Conservation (phyloP, 2,329 filamentous ascomycete genomes). For the Fusarium penzigii region DNA sequence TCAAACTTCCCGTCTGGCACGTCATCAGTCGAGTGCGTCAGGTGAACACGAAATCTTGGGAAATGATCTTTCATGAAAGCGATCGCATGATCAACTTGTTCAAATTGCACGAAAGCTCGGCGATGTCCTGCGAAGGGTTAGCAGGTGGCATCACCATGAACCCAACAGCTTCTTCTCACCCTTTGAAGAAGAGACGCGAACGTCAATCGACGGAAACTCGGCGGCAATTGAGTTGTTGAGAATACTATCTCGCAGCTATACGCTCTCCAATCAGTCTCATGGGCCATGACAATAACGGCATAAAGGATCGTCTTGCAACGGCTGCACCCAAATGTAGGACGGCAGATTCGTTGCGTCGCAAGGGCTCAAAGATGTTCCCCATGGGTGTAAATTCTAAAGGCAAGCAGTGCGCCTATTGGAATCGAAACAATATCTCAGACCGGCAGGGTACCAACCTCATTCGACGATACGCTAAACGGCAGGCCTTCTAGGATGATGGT, state of each 20-base stretch:
- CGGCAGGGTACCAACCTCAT: conserved; percentile 48
- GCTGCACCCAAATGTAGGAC: conserved; percentile 1
- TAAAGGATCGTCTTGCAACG: conserved; percentile 10
- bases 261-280: conserved; percentile 27
- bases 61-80: conserved; percentile 45
- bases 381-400: conserved; percentile 8
- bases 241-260: conserved; percentile 40
- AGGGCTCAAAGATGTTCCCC: neutral
- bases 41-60: conserved; percentile 40
- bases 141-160: conserved; percentile 10
- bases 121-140: conserved; percentile 35
- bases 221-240: conserved; percentile 36
- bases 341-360: conserved; percentile 7
- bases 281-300: conserved; percentile 16
- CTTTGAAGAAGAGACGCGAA: conserved; percentile 39
- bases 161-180: conserved; percentile 25
- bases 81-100: conserved; percentile 40
- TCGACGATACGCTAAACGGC: conserved; percentile 48
- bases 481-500: conserved; percentile 58
- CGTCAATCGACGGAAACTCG: conserved; percentile 40
- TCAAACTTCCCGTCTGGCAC: conserved; percentile 40
- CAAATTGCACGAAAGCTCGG: conserved; percentile 46
- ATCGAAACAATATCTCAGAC: conserved; percentile 15
- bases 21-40: conserved; percentile 40
- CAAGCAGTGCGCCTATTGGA: conserved; percentile 4